These are phyloP conservation scores for Zasmidium cellare DNA, from an alignment of 2,329 filamentous ascomycete species.

Conservation along the genomic window DNA sequence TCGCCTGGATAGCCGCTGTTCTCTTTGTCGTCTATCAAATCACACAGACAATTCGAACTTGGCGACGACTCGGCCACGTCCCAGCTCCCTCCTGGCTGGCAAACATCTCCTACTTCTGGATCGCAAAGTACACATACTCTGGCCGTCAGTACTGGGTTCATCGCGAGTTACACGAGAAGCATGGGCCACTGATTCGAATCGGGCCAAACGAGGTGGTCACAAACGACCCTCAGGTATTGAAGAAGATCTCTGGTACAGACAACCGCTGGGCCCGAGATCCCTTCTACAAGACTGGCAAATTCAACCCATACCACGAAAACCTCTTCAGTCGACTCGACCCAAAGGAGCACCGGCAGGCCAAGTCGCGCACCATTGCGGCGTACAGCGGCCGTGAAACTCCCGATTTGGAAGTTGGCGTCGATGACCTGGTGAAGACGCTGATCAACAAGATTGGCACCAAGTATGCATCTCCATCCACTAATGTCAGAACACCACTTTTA, in stretches of 20 bases:
- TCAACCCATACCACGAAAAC: constrained; percentile 5
- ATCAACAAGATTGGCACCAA: not conserved
- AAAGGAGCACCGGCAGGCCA: constrained; percentile 3
- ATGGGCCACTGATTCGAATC: constrained; percentile 1
- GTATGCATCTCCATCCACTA: not conserved
- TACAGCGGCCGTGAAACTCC: constrained; percentile 3
- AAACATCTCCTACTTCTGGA: constrained; percentile 1
- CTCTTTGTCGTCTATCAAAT: not conserved
- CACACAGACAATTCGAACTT: not conserved
- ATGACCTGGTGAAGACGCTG: not conserved
- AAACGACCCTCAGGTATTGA: not conserved
- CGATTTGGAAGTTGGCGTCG: constrained; percentile 1
- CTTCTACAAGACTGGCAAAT: constrained; percentile 6
- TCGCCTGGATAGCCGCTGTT: not conserved
- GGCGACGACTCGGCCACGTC: not conserved
- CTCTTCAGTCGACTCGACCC: constrained; percentile 4
- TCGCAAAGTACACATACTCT: not conserved
- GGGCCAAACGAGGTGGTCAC: not conserved
- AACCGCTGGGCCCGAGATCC: constrained; percentile 1
- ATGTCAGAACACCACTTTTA: not conserved
- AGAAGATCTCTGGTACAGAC: constrained; percentile 1
- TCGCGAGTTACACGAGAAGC: constrained; percentile 1
- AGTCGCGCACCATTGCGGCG: constrained; percentile 3
- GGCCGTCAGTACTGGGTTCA: constrained; percentile 3
- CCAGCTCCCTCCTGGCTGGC: constrained; percentile 1